Base-by-base conservation (phyloP, 352 stramenopile species). In the Aphanomyces invadans region DNA sequence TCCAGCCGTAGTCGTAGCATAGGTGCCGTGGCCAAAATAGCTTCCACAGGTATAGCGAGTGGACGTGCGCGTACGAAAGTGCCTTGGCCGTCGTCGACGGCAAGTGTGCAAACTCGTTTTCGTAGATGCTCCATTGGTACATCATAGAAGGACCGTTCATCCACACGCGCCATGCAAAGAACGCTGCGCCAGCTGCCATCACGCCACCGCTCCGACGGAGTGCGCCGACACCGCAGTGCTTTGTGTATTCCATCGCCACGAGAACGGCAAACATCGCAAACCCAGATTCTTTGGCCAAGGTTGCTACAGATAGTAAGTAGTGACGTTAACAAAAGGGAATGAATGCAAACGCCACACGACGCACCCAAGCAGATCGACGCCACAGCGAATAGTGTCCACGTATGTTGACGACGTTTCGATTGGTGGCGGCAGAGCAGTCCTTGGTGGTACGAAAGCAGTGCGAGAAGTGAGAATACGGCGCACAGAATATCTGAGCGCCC, bases 1-100 rank as follows among this genome's bases (percentile, higher is more conserved):
- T 86, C 62, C 88, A 97, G 19, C 90, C 92, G 57, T 96, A 97
- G 76, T 98, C 89, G 48, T 95, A 98, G 61, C 75, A 88, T 2
- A 98, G 73, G 69, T 76, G 79, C 12, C 74, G 76, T 17, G 92
- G 90, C 86, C 84, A 96, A 19, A 97, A 29, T 2, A 98, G 74
- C 52, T 97, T 96, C 76, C 74, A 90, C 25, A 91, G 51, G 65
- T 97, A 98, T 71, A 88, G 83, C 2, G 76, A 79, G 61, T 97
- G 88, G 11, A 94, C 73, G 68, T 96, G 80, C 0, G 83, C 80
- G 69, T 96, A 96, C 17, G 86, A 93, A 26, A 96, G 65, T 15
- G 76, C 26, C 11, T 81, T 75, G 19, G 72, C 67, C 5, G 72
- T 54, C 10, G 66, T 60, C 21, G 62, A 68, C 0, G 71, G 49